These are phyloP conservation scores for Rhizopogon roseolus DNA, from an alignment of 768 basidiomycete species.

Conservation along the genomic window DNA sequence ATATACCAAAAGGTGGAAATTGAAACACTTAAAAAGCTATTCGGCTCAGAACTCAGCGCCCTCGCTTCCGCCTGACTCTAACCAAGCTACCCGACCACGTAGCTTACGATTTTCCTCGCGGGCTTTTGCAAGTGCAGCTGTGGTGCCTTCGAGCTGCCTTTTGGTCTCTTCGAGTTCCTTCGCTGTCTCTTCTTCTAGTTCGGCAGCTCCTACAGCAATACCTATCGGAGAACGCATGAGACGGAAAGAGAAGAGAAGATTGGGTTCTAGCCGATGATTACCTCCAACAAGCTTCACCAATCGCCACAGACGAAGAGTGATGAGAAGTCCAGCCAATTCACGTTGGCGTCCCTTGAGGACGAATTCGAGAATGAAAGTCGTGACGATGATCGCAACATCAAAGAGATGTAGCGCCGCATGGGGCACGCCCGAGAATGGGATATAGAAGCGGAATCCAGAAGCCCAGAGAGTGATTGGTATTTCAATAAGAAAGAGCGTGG, in stretches of 20 bases:
- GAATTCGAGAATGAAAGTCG: conserved; percentile 72
- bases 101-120: conserved; percentile 55
- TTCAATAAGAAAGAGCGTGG: conserved; percentile 71
- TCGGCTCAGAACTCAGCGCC: conserved; percentile 24
- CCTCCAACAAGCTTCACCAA: conserved; percentile 71
- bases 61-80: conserved; percentile 30
- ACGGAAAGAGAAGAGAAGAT: neutral
- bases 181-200: conserved; percentile 53
- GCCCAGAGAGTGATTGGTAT: conserved; percentile 68
- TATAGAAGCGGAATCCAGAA: conserved; percentile 56
- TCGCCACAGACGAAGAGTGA: conserved; percentile 77
- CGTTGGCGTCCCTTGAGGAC: conserved; percentile 61
- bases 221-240: conserved; percentile 34
- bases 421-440: conserved; percentile 50
- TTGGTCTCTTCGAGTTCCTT: conserved; percentile 46
- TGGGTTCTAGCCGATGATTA: conserved; percentile 16
- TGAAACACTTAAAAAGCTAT: neutral
- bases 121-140: conserved; percentile 37
- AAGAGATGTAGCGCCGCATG: conserved; percentile 69
- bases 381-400: conserved; percentile 65
- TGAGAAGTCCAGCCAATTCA: conserved; percentile 66
- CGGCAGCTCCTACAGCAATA: conserved; percentile 71
- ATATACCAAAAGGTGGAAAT: neutral
- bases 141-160: conserved; percentile 41
- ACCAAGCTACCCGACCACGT: conserved; percentile 30